These are phyloP conservation scores for Camelina laxa DNA, from an alignment of 345 rosid genomes.

Conservation along the genomic window DNA sequence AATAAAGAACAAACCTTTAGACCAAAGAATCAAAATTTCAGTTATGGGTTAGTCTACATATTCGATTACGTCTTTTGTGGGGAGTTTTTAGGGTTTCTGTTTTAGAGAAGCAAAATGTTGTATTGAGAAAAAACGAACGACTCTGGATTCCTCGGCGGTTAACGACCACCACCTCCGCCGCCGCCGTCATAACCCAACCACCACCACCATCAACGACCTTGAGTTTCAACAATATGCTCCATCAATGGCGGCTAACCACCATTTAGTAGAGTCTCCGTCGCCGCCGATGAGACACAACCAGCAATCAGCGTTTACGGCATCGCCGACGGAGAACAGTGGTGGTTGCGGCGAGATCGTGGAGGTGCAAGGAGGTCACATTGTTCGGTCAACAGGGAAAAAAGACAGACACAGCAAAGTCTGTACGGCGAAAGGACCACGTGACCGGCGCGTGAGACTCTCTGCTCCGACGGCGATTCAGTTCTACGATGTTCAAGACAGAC, in stretches of 20 bases:
- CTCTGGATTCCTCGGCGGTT: slow-evolving; percentile 38
- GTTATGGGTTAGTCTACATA: slow-evolving; percentile 22
- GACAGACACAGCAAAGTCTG: slow-evolving; percentile 97
- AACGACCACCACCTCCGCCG: slow-evolving; percentile 29
- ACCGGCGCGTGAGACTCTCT: slow-evolving; percentile 91
- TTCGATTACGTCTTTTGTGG: slow-evolving; percentile 1
- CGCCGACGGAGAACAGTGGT: slow-evolving; percentile 48
- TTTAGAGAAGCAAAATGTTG: slow-evolving; percentile 5
- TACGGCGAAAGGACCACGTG: slow-evolving; percentile 93
- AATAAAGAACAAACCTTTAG: neutral
- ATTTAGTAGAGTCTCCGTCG: slow-evolving; percentile 55
- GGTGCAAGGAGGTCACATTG: slow-evolving; percentile 97
- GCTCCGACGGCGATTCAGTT: slow-evolving; percentile 97
- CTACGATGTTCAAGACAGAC: slow-evolving; percentile 95
- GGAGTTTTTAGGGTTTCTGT: neutral
- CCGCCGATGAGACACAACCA: slow-evolving; percentile 40
- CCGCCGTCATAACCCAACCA: slow-evolving; percentile 28
- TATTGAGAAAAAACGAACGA: neutral
- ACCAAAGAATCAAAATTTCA: slow-evolving; percentile 4
- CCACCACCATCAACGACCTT: slow-evolving; percentile 29
- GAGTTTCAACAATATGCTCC: slow-evolving; percentile 42
- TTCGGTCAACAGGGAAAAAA: slow-evolving; percentile 78
- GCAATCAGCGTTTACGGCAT: slow-evolving; percentile 39
- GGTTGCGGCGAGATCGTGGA: slow-evolving; percentile 79
- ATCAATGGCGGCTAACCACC: slow-evolving; percentile 48